Evolutionary conservation across 257 asterid genomes (phyloP).

Genomic region (Forsythia viridissima): DNA sequence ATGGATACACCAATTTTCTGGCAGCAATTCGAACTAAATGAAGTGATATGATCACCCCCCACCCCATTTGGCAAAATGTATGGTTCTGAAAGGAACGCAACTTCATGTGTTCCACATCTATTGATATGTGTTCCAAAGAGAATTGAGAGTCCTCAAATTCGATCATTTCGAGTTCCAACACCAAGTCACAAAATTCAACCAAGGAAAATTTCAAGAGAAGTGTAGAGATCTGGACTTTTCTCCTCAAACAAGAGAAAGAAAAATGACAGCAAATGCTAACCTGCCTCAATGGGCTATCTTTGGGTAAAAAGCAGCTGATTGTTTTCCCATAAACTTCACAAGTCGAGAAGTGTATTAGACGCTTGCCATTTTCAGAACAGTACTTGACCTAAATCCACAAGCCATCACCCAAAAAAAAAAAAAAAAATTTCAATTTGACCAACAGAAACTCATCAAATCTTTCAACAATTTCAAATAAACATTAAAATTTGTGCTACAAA

Average conservation of each 20-base stretch:
- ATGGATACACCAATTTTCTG: not conserved
- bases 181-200: slow-evolving; percentile 4
- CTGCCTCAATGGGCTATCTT: slow-evolving; percentile 87
- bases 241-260: slow-evolving; percentile 7
- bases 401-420: too few relatives aligned
- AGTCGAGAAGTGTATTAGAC: slow-evolving; percentile 95
- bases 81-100: too few relatives aligned
- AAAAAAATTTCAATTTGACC: not conserved
- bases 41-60: too few relatives aligned
- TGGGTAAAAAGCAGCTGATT: slow-evolving; percentile 76
- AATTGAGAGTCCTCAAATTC: too few relatives aligned
- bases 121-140: too few relatives aligned
- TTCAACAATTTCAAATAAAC: not conserved
- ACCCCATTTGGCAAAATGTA: too few relatives aligned
- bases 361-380: slow-evolving; percentile 89
- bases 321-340: slow-evolving; percentile 98
- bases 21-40: too few relatives aligned
- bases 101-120: too few relatives aligned
- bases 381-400: slow-evolving; percentile 69
- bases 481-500: not conserved
- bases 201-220: not conserved
- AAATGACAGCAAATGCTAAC: slow-evolving; percentile 39
- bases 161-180: too few relatives aligned
- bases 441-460: not conserved
- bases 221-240: not conserved